Base-by-base conservation (phyloP, 169 alveolate species). In the Plasmodium gallinaceum region DNA sequence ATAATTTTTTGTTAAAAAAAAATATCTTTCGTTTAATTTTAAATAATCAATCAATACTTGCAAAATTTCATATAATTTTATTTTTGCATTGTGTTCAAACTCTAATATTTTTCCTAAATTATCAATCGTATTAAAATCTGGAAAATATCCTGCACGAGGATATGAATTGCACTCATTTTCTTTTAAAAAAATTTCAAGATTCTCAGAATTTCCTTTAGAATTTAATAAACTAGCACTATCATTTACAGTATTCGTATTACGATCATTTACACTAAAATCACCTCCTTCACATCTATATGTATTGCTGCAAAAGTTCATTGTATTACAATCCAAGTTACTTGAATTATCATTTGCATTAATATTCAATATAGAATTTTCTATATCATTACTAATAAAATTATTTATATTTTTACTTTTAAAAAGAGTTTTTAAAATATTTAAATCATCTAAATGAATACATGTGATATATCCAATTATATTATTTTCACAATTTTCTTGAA, bases 1-100 rank as follows among this genome's bases (percentile, higher is more conserved):
- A 32, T 78, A 78, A 78, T 78, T 78, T 37, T 78, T 78, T 10
- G 89, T 78, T 20, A 78, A 54, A 52, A 78, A 78, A 58, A 78
- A 78, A 78, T 78, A 78, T 6, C 16, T 9, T 10, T 78, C 89
- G 64, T 78, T 78, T 51, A 78, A 52, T 42, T 64, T 78, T 65
- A 57, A 54, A 22, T 78, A 78, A 26, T 78, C 89, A 26, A 78
- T 54, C 42, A 78, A 58, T 64, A 78, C 48, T 22, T 57, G 46
- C 20, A 78, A 52, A 45, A 64, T 78, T 51, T 78, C 89, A 65
- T 78, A 66, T 57, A 78, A 57, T 65, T 78, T 48, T 18, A 78
- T 69, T 20, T 78, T 78, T 39, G 89, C 65, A n/a, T 78, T 78
- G 48, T 78, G 51, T 78, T 78, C 89, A 78, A 18, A 48, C 42